Evolutionary conservation across 768 basidiomycete species (phyloP), one percentile per base, ranked within the genome.

Genomic region (Suillus paluster): DNA sequence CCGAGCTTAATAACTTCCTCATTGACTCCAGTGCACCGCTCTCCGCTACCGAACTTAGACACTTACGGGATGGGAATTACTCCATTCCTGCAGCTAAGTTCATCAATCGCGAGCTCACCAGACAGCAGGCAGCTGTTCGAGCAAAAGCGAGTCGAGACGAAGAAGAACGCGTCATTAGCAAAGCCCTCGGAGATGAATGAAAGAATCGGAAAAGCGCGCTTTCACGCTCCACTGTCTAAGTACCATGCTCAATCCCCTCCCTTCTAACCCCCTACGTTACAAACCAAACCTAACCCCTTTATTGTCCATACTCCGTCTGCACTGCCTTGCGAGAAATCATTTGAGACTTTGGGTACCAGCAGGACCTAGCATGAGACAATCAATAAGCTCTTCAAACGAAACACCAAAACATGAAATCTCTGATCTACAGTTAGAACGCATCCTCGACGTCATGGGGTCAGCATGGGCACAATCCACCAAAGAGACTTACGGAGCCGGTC

Each of bases 401-500:
- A 19, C 17, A 19, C 17, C 41, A 0, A 42, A 4, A 2, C 41
- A 42, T 4, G 41, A 42, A n/a, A 8, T 42, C 1, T n/a, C 41
- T 0, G 41, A 42, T 10, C 9, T 9, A 0, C 41, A 42, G n/a
- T 11, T 73, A 5, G 33, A 63, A 0, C 64, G 68, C 0, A 72
- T 81, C 3, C 50, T 62, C 0, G 58, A 60, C 0, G 72, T 78
- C 1, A 64, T 78, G 5, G 33, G 36, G 0, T 33, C 44, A 0
- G 69, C 73, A 0, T 81, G 73, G 73, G 71, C 68, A 0, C 62
- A 70, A 7, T 58, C 63, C 9, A 83, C 81, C 0, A 46, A 61
- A 2, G 70, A 71, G 19, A 67, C 73, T 0, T 83, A 84, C 61
- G 48, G 58, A 9, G 46, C 77, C 0, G 79, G 82, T 2, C 68